Base-by-base conservation (phyloP, 169 alveolate species). In the Cystoisospora suis region DNA sequence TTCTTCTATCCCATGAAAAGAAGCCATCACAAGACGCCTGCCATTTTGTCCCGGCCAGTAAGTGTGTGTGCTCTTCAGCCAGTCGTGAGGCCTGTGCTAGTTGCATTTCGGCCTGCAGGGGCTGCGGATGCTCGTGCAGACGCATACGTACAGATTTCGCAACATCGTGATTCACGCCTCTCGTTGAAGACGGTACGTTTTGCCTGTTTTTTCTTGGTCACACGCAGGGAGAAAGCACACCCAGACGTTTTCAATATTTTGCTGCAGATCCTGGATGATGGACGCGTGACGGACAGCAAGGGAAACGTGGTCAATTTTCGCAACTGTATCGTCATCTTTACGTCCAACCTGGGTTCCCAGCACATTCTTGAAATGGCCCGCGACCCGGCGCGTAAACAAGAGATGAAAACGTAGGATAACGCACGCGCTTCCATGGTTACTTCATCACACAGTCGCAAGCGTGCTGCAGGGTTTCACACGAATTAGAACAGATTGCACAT, bases 171-270 rank as follows among this genome's bases (percentile, higher is more conserved):
- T 15, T 17, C 65, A 53, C 23, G 65, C 65, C 29, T 15, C n/a
- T n/a, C n/a, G n/a, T n/a, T n/a, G n/a, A n/a, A n/a, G n/a, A n/a
- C n/a, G n/a, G n/a, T n/a, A n/a, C n/a, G n/a, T n/a, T n/a, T n/a
- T n/a, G n/a, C n/a, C n/a, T 59, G 75, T 59, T 7, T 59, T 9
- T 4, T 9, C 29, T 29, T 59, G 77, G 9, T 15, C 34, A 44
- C 12, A 2, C 4, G 46, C 93, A 94, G 96, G 72, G 98, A 97
- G 95, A 97, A 97, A 93, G 98, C 98, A 27, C 98, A 97, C 85
- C 98, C 98, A 6, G 98, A 97, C 85, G 98, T 97, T 45, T 96
- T 96, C 89, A 96, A 97, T 92, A 85, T 96, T 58, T 69, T 97
- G 65, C 92, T 97, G 88, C 98, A 97, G 89, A 94, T 97, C 58